Conservation (phyloP, 176 grass and related monocot species). For the Lolium perenne region DNA sequence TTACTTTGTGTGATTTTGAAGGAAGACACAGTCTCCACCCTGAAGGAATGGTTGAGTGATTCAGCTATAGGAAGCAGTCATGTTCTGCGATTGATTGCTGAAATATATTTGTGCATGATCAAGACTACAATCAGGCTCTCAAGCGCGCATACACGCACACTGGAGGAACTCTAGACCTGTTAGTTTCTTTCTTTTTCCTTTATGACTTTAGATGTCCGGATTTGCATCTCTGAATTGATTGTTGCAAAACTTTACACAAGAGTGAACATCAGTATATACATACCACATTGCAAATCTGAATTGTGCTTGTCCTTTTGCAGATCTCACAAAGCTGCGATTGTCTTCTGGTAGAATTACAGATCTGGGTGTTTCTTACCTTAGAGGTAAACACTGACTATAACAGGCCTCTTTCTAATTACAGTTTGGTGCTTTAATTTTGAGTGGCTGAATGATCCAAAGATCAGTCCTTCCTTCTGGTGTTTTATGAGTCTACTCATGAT, state of each 20-base stretch:
- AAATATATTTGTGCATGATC: conserved; percentile 77
- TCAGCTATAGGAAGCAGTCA: conserved; percentile 73
- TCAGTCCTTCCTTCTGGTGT: too few relatives aligned
- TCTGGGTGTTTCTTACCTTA: too few relatives aligned
- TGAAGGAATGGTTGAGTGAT: conserved; percentile 75
- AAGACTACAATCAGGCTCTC: conserved; percentile 73
- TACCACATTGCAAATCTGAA: too few relatives aligned
- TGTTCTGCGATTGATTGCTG: conserved; percentile 61
- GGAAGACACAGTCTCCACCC: conserved; percentile 65
- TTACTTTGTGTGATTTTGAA: conserved; percentile 47
- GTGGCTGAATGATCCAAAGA: too few relatives aligned
- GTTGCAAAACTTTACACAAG: conserved; percentile 3
- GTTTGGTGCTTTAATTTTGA: too few relatives aligned
- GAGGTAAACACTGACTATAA: too few relatives aligned
- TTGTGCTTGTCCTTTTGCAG: too few relatives aligned
- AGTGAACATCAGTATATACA: neutral
- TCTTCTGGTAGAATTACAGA: too few relatives aligned
- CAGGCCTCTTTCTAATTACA: too few relatives aligned
- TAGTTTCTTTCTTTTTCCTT: conserved; percentile 21
- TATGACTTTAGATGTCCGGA: conserved; percentile 8
- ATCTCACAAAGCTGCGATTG: too few relatives aligned
- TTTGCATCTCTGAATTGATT: conserved; percentile 33
- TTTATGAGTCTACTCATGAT: too few relatives aligned
- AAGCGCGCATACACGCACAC: conserved; percentile 61
- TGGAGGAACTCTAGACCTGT: conserved; percentile 77